Conservation (phyloP, 2,329 filamentous ascomycete species). For the Diaporthe longicolla region DNA sequence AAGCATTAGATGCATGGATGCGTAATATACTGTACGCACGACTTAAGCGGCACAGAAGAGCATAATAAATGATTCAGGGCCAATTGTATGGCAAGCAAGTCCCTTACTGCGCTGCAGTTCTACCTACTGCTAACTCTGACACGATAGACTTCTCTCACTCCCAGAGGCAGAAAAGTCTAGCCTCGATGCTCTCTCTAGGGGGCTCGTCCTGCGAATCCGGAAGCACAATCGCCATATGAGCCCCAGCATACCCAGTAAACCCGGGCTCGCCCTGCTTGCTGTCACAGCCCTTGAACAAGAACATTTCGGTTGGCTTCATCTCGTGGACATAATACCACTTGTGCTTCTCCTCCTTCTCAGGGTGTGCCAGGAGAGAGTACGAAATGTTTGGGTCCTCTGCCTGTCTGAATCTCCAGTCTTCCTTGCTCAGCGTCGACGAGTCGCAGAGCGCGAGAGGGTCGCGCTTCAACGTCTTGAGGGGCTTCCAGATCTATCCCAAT, state of each 20-base stretch:
- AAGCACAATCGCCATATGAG: slow-evolving; percentile 48
- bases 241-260: slow-evolving; percentile 29
- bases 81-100: too few relatives aligned
- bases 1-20: too few relatives aligned
- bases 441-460: slow-evolving; percentile 59
- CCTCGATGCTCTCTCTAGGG: slow-evolving; percentile 37
- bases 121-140: background rate
- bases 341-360: slow-evolving; percentile 25
- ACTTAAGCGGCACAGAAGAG: background rate
- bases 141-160: background rate
- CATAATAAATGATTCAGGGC: too few relatives aligned
- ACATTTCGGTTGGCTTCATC: slow-evolving; percentile 66
- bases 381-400: slow-evolving; percentile 49
- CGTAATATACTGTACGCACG: background rate
- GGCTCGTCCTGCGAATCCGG: slow-evolving; percentile 11
- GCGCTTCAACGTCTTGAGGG: slow-evolving; percentile 61
- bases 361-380: slow-evolving; percentile 5
- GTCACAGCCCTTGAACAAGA: slow-evolving; percentile 75
- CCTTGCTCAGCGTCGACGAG: slow-evolving; percentile 54
- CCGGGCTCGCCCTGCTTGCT: slow-evolving; percentile 50
- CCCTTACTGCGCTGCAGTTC: too few relatives aligned
- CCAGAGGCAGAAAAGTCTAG: slow-evolving; percentile 29
- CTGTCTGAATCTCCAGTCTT: slow-evolving; percentile 55
- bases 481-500: slow-evolving; percentile 56
- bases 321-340: slow-evolving; percentile 67